phyloP scores from a whole-genome alignment of 495 filamentous ascomycete species.

The Penicillium simplicissimum region DNA sequence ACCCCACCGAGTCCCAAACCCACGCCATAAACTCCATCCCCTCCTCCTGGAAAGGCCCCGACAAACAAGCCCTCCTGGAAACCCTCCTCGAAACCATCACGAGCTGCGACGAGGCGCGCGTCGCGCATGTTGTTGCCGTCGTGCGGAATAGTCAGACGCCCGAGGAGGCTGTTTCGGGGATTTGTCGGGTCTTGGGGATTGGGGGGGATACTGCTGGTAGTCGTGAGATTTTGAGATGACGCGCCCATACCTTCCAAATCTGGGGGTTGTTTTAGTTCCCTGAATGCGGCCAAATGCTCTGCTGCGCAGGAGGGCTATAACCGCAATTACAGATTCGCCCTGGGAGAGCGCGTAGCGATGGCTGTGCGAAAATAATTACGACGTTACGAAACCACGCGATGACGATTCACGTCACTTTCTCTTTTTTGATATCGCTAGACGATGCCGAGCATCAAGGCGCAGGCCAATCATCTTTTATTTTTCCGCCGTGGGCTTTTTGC shows the following conservation, averaged over 20 bases:
- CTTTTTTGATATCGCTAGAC: background rate
- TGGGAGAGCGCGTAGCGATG: background rate
- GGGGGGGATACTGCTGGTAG: conserved; percentile 1
- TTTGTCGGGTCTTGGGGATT: conserved; percentile 32
- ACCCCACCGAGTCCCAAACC: conserved; percentile 2
- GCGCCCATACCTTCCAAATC: too few species aligned
- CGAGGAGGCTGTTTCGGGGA: conserved; percentile 37
- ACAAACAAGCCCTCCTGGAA: conserved; percentile 32
- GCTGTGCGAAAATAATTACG: background rate
- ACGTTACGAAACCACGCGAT: background rate
- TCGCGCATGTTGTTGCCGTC: conserved; percentile 33
- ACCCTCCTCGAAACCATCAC: conserved; percentile 34
- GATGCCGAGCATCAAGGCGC: background rate
- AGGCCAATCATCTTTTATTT: background rate
- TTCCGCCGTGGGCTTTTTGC: background rate
- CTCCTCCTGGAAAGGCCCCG: conserved; percentile 27
- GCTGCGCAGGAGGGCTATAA: too few species aligned
- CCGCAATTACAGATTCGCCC: background rate
- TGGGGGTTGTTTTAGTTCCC: too few species aligned
- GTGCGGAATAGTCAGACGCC: conserved; percentile 34
- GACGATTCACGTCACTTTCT: background rate
- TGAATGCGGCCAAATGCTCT: too few species aligned
- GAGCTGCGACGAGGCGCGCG: conserved; percentile 32
- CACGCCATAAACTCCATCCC: conserved; percentile 12
- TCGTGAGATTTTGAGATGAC: background rate